Evolutionary conservation across 2,329 filamentous ascomycete genomes (phyloP).

Genomic region (Botrytis tulipae): DNA sequence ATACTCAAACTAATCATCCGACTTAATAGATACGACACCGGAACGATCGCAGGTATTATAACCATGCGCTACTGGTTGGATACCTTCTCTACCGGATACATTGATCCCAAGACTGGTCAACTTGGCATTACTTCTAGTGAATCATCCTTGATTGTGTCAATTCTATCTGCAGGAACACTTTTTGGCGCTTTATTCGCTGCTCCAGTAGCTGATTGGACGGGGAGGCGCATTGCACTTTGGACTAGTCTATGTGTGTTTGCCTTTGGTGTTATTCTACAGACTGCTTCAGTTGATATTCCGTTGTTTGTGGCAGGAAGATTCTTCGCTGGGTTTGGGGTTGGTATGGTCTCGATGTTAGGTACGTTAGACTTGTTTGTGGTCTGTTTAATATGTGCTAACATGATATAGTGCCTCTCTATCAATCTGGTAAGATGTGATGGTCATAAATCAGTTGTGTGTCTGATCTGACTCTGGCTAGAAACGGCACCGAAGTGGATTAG

Average conservation of each 20-base stretch:
- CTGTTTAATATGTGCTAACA: not conserved
- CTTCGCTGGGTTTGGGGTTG: slow-evolving; percentile 71
- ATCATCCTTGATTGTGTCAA: slow-evolving; percentile 62
- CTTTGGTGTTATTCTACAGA: slow-evolving; percentile 66
- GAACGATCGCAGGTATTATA: slow-evolving; percentile 57
- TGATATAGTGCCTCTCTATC: slow-evolving; percentile 14
- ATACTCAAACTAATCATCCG: not conserved
- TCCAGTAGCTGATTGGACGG: slow-evolving; percentile 42
- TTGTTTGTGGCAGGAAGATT: slow-evolving; percentile 71
- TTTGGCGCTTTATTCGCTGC: slow-evolving; percentile 54
- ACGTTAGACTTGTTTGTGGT: slow-evolving; percentile 27
- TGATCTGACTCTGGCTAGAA: not conserved
- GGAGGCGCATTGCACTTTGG: slow-evolving; percentile 59
- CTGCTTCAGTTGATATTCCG: slow-evolving; percentile 57
- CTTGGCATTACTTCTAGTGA: slow-evolving; percentile 51
- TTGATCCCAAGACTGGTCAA: slow-evolving; percentile 42
- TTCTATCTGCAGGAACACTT: slow-evolving; percentile 77
- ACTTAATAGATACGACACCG: slow-evolving; percentile 51
- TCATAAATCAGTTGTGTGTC: not conserved
- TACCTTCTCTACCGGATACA: slow-evolving; percentile 53
- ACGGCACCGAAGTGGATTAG: slow-evolving; percentile 20
- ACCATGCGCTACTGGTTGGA: slow-evolving; percentile 52
- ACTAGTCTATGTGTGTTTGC: slow-evolving; percentile 65
- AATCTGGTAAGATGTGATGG: slow-evolving; percentile 5
- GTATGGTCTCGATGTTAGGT: slow-evolving; percentile 65